phyloP scores from a whole-genome alignment of 2,329 filamentous ascomycete genomes.

The Aspergillus phoenicis region DNA sequence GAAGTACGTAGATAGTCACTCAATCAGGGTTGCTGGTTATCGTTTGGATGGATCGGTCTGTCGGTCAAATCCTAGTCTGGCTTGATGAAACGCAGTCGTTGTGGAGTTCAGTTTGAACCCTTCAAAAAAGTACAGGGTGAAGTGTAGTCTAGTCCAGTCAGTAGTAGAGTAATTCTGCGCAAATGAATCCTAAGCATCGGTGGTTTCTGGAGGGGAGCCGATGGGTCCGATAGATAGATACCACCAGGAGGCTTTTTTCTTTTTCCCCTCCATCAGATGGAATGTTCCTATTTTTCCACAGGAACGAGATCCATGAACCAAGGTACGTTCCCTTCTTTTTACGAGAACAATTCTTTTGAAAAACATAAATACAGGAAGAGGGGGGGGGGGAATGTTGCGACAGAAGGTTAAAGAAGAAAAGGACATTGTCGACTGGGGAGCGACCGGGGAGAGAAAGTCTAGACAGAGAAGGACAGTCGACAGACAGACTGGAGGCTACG shows the following conservation, averaged over 20 bases:
- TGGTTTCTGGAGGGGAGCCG: not conserved
- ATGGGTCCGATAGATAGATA: no score
- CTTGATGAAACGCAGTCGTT: not conserved
- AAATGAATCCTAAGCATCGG: not conserved
- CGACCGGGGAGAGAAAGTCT: not conserved
- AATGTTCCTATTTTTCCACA: no score
- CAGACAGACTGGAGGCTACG: slow-evolving; percentile 5
- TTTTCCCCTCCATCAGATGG: no score
- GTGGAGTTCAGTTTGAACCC: not conserved
- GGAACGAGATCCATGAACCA: no score
- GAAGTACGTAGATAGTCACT: no score
- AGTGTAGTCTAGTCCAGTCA: not conserved
- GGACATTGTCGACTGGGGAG: not conserved
- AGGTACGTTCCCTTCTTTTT: no score
- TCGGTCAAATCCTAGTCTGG: not conserved
- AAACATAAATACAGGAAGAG: no score
- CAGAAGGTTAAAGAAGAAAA: not conserved
- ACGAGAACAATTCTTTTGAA: no score
- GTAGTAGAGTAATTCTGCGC: not conserved
- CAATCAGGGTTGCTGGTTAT: not conserved
- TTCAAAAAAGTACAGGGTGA: not conserved
- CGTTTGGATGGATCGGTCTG: not conserved
- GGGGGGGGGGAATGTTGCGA: no score
- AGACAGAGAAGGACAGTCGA: not conserved
- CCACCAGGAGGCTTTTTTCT: no score